Percentiles rank a stretch among this genome's conserved stretches.
Conservation (phyloP, 1,139 yeast genomes). For the Sugiyamaella japonica region DNA sequence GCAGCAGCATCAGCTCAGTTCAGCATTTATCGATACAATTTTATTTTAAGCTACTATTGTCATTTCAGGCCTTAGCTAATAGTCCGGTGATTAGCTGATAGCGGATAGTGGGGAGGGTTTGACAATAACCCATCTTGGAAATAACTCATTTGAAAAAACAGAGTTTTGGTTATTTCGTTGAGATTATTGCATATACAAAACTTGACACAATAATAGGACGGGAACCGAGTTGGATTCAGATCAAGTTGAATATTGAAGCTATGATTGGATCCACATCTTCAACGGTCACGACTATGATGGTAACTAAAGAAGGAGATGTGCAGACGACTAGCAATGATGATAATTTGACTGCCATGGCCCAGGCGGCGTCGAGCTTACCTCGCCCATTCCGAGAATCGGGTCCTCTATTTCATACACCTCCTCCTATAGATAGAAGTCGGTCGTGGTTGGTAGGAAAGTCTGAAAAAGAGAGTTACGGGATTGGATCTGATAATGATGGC, state of each 20-base stretch:
- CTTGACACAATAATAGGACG: too few species aligned
- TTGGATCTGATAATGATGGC: slow-evolving; percentile 8
- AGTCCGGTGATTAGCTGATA: neutral
- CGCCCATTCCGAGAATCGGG: slow-evolving; percentile 3
- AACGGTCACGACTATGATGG: neutral
- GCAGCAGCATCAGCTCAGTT: neutral
- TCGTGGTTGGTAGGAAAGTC: slow-evolving; percentile 29
- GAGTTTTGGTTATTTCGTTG: neutral
- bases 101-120: neutral
- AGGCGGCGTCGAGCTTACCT: slow-evolving; percentile 7
- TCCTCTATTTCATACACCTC: slow-evolving; percentile 31
- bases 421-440: slow-evolving; percentile 28
- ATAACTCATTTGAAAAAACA: neutral
- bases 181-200: neutral
- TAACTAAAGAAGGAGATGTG: too few species aligned
- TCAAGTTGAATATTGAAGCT: too few species aligned
- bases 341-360: slow-evolving; percentile 13
- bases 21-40: too few species aligned
- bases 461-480: slow-evolving; percentile 31
- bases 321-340: neutral
- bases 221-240: too few species aligned
- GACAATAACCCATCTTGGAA: neutral
- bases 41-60: neutral
- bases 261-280: slow-evolving; percentile 7
- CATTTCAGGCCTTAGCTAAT: too few species aligned